Evolutionary conservation across 441 rosid species (phyloP), one percentile per base, ranked within the genome.

Genomic region (Pelargonium exstipulatum): DNA sequence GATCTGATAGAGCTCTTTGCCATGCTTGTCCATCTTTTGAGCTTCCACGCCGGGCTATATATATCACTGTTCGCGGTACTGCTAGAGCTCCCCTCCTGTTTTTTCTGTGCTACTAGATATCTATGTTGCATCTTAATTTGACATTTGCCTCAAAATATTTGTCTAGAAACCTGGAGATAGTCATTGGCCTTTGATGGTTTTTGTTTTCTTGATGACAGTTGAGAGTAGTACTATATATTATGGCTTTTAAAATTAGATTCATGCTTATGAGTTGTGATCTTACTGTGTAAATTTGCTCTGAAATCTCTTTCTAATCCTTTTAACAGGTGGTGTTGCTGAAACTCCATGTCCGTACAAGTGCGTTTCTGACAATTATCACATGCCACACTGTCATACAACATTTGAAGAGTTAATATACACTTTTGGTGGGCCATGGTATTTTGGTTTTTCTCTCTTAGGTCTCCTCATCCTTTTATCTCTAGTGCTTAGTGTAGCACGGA

Each of bases 401-500:
- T 87, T 92, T 69, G 98, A 92, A 76, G 98, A 92, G 84, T 74
- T 92, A 69, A 83, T 92, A 53, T 86, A 92, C 83, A 87, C 98
- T 70, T 92, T 92, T 80, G 98, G 98, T 65, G 96, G 98, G 43
- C 98, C 98, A 14, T 92, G 96, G 98, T 68, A 80, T 66, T 92
- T 92, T 70, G 86, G 95, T 57, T 73, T 92, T 68, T 84, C 87
- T 70, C 84, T 92, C 35, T 75, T 92, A 67, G 83, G 84, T 72
- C 85, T 90, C 69, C 98, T 92, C 64, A 79, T 90, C 70, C 82
- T 92, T 68, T 81, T 92, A 76, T 91, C 98, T 53, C 83, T 92
- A 40, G 95, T 90, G 43, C 91, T 92, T 68, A 92, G 98, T 73
- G 96, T 90, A 74, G 98, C 98, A 1, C 80, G 98, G 71, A 88